Percentiles rank a stretch among this genome's conserved stretches.
phyloP scores from a whole-genome alignment of 768 basidiomycete genomes.

The Leccinum aurantiacum region DNA sequence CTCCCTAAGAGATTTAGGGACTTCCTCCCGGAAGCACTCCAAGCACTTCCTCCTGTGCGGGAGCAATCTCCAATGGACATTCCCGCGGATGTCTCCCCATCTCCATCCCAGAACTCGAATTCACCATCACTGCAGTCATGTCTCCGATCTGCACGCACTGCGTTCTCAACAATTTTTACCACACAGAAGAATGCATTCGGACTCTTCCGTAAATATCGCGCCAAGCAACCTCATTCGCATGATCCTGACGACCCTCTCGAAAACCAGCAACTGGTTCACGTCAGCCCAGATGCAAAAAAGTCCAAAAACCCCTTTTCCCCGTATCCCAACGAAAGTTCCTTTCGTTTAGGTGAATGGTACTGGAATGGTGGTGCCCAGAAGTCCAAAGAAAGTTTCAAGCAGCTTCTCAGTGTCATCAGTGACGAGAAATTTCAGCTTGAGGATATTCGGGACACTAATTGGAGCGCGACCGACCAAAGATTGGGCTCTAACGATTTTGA shows the following conservation, averaged over 20 bases:
- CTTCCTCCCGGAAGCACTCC: neutral
- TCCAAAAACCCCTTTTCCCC: neutral
- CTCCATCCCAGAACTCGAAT: neutral
- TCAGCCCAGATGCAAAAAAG: neutral
- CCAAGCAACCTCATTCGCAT: neutral
- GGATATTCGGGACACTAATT: neutral
- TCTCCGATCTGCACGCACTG: neutral
- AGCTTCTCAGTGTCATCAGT: neutral
- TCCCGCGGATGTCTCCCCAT: neutral
- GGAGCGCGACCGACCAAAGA: neutral
- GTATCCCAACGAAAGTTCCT: neutral
- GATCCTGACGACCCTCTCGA: neutral
- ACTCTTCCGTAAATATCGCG: neutral
- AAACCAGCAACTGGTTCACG: neutral
- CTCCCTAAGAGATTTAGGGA: neutral
- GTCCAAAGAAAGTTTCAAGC: neutral
- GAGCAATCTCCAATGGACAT: neutral
- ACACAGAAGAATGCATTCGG: neutral
- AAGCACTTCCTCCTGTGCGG: neutral
- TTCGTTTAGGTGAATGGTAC: neutral
- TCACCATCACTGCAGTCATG: neutral
- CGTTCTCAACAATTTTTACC: neutral
- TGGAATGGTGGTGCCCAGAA: neutral
- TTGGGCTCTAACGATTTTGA: neutral
- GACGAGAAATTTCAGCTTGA: neutral